Conservation (phyloP, 306 rosid genomes). For the Cucurbita maxima region DNA sequence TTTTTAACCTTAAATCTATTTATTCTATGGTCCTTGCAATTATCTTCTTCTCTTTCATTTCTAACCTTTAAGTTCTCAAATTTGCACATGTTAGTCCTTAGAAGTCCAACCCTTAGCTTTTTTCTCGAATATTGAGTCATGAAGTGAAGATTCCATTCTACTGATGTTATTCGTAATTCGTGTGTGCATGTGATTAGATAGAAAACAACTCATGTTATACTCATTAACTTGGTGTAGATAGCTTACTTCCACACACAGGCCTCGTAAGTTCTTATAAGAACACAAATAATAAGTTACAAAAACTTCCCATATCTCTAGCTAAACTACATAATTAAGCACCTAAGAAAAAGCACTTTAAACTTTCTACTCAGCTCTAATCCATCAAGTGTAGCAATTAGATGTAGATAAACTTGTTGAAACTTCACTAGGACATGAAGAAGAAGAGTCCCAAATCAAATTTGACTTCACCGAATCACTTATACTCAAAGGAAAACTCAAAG, state of each 20-base stretch:
- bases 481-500: not conserved
- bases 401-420: slow-evolving; percentile 4
- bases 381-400: slow-evolving; percentile 3
- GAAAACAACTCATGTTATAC: not conserved
- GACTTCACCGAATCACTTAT: not conserved
- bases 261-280: not conserved
- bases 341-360: not conserved
- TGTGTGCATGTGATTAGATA: not conserved
- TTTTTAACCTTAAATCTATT: not conserved
- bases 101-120: not conserved
- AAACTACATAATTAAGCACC: not conserved
- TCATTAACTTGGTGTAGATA: not conserved
- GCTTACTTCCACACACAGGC: not conserved
- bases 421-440: slow-evolving; percentile 7
- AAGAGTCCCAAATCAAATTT: slow-evolving; percentile 4
- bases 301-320: not conserved
- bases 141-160: too few species aligned
- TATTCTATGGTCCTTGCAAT: not conserved
- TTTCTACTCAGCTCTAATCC: not conserved
- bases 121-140: too few species aligned
- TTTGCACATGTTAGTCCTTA: too few species aligned
- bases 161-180: not conserved
- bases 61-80: too few species aligned
- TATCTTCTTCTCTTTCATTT: not conserved
- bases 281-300: not conserved